Evolutionary conservation across 179 eudicot species (phyloP).

Genomic region (Actinidia polygama): DNA sequence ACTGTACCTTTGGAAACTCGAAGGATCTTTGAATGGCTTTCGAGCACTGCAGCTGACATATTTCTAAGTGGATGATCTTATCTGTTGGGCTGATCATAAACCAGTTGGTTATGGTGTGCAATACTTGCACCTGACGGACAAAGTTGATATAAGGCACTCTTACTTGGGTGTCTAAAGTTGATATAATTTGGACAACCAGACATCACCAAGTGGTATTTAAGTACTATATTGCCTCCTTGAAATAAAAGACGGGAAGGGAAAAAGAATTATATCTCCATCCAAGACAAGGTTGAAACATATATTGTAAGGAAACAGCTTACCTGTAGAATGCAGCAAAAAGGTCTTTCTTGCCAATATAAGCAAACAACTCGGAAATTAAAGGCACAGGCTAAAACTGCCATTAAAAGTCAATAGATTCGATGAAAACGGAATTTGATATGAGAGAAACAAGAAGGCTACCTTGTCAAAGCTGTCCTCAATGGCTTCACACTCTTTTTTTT

Average conservation of each 20-base stretch:
- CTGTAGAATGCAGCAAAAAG: constrained; percentile 22
- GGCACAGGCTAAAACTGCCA: neutral
- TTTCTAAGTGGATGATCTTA: neutral
- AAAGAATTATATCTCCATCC: neutral
- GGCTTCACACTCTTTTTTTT: neutral
- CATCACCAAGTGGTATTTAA: neutral
- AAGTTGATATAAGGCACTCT: neutral
- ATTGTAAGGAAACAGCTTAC: constrained; percentile 19
- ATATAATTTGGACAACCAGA: constrained; percentile 3
- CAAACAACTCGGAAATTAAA: constrained; percentile 10
- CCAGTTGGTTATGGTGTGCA: constrained; percentile 8
- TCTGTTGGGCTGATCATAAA: neutral
- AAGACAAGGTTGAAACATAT: neutral
- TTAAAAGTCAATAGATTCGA: neutral
- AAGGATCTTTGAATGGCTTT: neutral
- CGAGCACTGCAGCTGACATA: neutral
- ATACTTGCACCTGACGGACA: constrained; percentile 3
- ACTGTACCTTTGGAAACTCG: constrained; percentile 6
- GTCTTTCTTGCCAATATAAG: neutral
- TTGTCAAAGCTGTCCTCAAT: constrained; percentile 55
- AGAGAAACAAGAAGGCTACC: constrained; percentile 34
- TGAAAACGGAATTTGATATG: neutral
- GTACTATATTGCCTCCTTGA: neutral
- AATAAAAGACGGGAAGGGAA: neutral
- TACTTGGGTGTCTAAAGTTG: neutral